phyloP scores from a whole-genome alignment of 805 yeast genomes.

The Saccharomycopsis malanga region DNA sequence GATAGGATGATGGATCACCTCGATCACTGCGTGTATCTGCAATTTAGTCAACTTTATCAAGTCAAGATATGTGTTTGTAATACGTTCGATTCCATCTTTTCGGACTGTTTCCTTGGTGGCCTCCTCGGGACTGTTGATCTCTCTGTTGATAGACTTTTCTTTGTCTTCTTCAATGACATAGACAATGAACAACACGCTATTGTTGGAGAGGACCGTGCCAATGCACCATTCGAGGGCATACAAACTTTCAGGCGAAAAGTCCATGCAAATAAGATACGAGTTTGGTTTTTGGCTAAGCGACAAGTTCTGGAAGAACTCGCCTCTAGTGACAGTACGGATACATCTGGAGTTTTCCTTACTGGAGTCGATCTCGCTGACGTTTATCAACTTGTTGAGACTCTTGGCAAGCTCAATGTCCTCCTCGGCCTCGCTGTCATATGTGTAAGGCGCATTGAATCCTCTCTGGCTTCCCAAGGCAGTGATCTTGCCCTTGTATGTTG shows the following conservation, averaged over 20 bases:
- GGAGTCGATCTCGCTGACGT: constrained; percentile 45
- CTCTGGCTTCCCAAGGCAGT: constrained; percentile 40
- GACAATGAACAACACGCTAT: constrained; percentile 71
- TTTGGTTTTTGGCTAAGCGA: constrained; percentile 32
- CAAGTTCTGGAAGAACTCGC: constrained; percentile 45
- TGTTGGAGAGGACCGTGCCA: constrained; percentile 78
- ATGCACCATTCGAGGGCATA: constrained; percentile 85
- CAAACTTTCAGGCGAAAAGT: constrained; percentile 72
- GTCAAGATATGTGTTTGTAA: constrained; percentile 34
- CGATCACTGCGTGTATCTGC: constrained; percentile 66
- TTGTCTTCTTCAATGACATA: constrained; percentile 21
- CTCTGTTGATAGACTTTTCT: neutral
- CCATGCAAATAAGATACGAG: constrained; percentile 72
- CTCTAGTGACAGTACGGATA: constrained; percentile 53
- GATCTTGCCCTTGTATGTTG: constrained; percentile 46
- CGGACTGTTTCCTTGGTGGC: constrained; percentile 34
- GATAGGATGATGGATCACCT: constrained; percentile 68
- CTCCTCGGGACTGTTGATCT: neutral
- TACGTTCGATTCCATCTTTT: constrained; percentile 36
- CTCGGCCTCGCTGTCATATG: constrained; percentile 55
- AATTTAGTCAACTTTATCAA: constrained; percentile 58
- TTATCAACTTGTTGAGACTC: constrained; percentile 44
- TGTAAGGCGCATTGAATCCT: constrained; percentile 42
- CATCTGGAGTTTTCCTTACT: constrained; percentile 44
- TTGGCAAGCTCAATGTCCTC: constrained; percentile 50